These are phyloP conservation scores for Glycine tomentella DNA, from an alignment of 306 rosid genomes.

Conservation along the genomic window DNA sequence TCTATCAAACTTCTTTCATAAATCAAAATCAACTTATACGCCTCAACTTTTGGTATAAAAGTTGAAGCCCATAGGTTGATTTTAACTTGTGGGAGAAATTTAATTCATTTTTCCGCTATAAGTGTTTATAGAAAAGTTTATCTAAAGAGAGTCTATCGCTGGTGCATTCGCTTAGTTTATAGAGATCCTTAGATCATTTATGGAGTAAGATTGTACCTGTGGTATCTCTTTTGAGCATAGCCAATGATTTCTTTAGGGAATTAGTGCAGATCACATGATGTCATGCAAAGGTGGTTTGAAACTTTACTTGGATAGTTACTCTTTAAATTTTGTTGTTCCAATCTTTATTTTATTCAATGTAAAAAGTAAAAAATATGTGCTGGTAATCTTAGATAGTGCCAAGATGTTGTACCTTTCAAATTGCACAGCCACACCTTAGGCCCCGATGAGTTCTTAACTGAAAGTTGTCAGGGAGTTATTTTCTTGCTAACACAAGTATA, in stretches of 20 bases:
- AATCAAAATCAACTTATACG: not conserved
- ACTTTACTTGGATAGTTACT: not conserved
- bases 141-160: not conserved
- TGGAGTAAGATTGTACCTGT: not conserved
- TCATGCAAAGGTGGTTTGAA: not conserved
- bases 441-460: not conserved
- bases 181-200: not conserved
- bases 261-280: not conserved
- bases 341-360: not conserved
- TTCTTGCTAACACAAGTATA: slow-evolving; percentile 2
- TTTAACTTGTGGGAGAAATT: not conserved
- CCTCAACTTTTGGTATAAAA: not conserved
- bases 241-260: not conserved
- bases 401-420: slow-evolving; percentile 8
- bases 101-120: too few relatives aligned
- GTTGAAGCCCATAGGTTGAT: not conserved
- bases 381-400: not conserved
- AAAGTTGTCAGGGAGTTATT: not conserved
- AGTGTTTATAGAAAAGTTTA: not conserved
- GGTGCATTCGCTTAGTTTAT: not conserved
- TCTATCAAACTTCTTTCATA: too few relatives aligned
- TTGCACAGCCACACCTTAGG: not conserved
- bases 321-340: not conserved
- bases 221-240: not conserved
- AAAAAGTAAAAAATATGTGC: not conserved